Conservation (phyloP, 257 asterid genomes). For the Linaria vulgaris region DNA sequence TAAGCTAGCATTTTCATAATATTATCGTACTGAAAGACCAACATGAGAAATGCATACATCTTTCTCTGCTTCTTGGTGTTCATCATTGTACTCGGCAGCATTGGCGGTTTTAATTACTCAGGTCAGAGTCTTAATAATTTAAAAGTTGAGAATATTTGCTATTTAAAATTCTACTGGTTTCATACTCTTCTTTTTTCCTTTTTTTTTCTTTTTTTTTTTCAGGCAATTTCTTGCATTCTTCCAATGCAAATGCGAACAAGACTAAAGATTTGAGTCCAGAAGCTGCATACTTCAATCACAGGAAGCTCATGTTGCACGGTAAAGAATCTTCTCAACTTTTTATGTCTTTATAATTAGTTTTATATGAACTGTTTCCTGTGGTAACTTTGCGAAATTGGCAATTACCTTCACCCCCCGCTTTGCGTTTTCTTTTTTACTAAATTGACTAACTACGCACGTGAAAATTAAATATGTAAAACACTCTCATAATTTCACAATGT, state of each 20-base stretch:
- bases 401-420: no score
- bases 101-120: conserved; percentile 16
- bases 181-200: no score
- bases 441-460: no score
- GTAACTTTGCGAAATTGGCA: no score
- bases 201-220: neutral
- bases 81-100: conserved; percentile 22
- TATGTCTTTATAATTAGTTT: no score
- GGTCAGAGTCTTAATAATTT: neutral
- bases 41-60: neutral
- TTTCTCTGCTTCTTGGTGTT: conserved; percentile 19
- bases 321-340: no score
- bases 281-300: conserved; percentile 31
- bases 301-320: conserved; percentile 54
- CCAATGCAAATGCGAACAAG: conserved; percentile 30
- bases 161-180: no score
- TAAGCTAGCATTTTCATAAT: neutral
- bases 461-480: no score
- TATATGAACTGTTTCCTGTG: no score
- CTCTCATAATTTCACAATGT: no score
- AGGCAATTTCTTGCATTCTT: conserved; percentile 33
- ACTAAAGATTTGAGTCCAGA: conserved; percentile 26
- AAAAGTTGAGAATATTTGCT: no score
- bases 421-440: no score
- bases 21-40: neutral